Percentiles rank a stretch among this genome's conserved stretches.
These are phyloP conservation scores for Nakazawaea holstii DNA, from an alignment of 805 yeast species.

Conservation along the genomic window DNA sequence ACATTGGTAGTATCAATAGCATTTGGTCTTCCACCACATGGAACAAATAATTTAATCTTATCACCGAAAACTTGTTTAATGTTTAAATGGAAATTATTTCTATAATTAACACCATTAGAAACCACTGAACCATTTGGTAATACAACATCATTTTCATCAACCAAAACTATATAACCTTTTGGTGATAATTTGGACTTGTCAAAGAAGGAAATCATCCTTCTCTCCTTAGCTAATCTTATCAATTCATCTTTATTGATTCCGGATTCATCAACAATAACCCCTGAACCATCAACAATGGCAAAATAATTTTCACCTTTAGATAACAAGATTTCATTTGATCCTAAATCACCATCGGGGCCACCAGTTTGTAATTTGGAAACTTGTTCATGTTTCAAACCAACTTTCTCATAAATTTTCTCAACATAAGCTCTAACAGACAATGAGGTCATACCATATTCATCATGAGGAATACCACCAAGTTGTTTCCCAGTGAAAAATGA, in stretches of 20 bases:
- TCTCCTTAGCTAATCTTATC: constrained; percentile 65
- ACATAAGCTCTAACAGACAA: constrained; percentile 90
- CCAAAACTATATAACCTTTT: constrained; percentile 76
- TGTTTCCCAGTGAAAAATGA: constrained; percentile 94
- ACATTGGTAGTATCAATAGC: constrained; percentile 89
- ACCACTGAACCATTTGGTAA: constrained; percentile 76
- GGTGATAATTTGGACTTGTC: constrained; percentile 62
- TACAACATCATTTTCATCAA: constrained; percentile 75
- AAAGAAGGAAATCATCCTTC: constrained; percentile 69
- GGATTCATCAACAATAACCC: constrained; percentile 87
- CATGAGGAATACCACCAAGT: constrained; percentile 97
- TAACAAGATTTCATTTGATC: constrained; percentile 88
- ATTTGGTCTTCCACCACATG: constrained; percentile 98
- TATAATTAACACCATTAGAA: constrained; percentile 80
- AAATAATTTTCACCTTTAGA: constrained; percentile 81
- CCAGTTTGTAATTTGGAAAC: constrained; percentile 91
- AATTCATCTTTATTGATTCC: constrained; percentile 84
- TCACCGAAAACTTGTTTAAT: constrained; percentile 58
- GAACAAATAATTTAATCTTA: constrained; percentile 80
- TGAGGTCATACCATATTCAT: constrained; percentile 96
- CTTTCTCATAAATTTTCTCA: constrained; percentile 78
- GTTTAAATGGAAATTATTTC: constrained; percentile 85
- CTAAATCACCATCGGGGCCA: constrained; percentile 98
- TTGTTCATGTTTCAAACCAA: constrained; percentile 49
- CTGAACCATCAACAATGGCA: constrained; percentile 92